phyloP scores from a whole-genome alignment of 1,284 basidiomycete species.

The Ganoderma lingzhi region DNA sequence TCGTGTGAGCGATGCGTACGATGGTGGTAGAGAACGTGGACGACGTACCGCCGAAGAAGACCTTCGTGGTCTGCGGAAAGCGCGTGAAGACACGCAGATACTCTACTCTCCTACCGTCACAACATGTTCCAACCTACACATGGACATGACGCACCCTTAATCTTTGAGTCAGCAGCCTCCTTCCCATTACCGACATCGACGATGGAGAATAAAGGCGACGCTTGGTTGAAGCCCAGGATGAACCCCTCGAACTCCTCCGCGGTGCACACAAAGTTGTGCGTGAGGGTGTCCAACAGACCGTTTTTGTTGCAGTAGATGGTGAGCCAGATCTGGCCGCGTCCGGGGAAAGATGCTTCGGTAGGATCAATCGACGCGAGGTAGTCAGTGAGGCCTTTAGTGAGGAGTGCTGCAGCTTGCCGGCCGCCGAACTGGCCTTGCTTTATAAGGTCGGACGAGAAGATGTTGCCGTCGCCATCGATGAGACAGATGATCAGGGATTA shows the following conservation, averaged over 20 bases:
- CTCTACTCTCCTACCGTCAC: constrained; percentile 40
- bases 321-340: constrained; percentile 49
- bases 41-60: constrained; percentile 52
- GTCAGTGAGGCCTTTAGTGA: constrained; percentile 50
- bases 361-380: constrained; percentile 42
- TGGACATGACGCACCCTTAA: constrained; percentile 49
- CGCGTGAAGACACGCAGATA: constrained; percentile 53
- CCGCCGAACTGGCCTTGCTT: constrained; percentile 49
- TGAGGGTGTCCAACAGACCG: constrained; percentile 51
- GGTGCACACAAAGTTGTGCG: constrained; percentile 46
- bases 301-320: constrained; percentile 55
- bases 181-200: constrained; percentile 64
- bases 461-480: constrained; percentile 58
- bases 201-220: constrained; percentile 55
- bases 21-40: constrained; percentile 10
- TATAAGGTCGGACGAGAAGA: constrained; percentile 52
- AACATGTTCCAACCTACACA: background rate
- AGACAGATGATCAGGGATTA: constrained; percentile 51
- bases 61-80: constrained; percentile 52
- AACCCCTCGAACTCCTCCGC: constrained; percentile 53
- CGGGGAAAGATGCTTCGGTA: constrained; percentile 34
- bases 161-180: constrained; percentile 65
- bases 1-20: constrained; percentile 23
- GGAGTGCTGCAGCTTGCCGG: constrained; percentile 50
- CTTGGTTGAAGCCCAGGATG: constrained; percentile 55